A percentile compares a stretch with the other conserved stretches of the same genome.
Conservation (phyloP, 2,329 filamentous ascomycete species). For the Pestalotiopsis sp. region DNA sequence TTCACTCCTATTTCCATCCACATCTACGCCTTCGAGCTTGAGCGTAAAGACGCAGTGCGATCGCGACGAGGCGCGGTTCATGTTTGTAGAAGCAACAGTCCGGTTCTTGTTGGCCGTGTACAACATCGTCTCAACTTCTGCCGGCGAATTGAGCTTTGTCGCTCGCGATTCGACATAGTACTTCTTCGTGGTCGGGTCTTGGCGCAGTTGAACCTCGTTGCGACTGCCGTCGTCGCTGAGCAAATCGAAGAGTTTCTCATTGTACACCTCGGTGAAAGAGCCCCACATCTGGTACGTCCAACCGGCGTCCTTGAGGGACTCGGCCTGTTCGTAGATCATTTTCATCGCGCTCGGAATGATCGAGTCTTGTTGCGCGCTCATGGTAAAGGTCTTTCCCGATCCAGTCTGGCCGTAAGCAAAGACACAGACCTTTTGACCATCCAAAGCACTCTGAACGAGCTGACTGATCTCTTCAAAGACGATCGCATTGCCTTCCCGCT, state of each 20-base stretch:
- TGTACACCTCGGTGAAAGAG: constrained; percentile 96
- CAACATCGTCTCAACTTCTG: constrained; percentile 79
- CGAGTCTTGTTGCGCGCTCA: constrained; percentile 74
- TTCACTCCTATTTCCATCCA: constrained; percentile 73
- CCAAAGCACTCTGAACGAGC: constrained; percentile 91
- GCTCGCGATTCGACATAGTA: constrained; percentile 30
- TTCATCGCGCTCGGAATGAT: constrained; percentile 94
- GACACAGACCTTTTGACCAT: constrained; percentile 98
- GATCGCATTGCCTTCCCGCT: constrained; percentile 75
- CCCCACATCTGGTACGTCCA: constrained; percentile 96
- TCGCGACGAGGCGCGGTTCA: constrained; percentile 91
- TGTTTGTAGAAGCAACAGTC: constrained; percentile 93
- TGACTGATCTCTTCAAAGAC: constrained; percentile 97
- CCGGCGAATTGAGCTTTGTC: constrained; percentile 70
- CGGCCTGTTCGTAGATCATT: constrained; percentile 91
- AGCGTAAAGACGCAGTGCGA: constrained; percentile 97
- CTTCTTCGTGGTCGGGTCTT: constrained; percentile 58
- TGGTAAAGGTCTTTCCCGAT: constrained; percentile 94
- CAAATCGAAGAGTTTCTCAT: constrained; percentile 93
- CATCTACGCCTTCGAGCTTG: constrained; percentile 73
- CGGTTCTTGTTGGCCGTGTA: constrained; percentile 81
- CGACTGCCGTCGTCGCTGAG: constrained; percentile 67
- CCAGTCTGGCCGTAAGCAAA: constrained; percentile 99
- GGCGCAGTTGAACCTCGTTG: constrained; percentile 88
- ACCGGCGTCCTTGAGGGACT: constrained; percentile 82